A percentile compares a stretch with the other conserved stretches of the same genome.
phyloP scores from a whole-genome alignment of 2,329 filamentous ascomycete species.

The Boeremia lycopersici region DNA sequence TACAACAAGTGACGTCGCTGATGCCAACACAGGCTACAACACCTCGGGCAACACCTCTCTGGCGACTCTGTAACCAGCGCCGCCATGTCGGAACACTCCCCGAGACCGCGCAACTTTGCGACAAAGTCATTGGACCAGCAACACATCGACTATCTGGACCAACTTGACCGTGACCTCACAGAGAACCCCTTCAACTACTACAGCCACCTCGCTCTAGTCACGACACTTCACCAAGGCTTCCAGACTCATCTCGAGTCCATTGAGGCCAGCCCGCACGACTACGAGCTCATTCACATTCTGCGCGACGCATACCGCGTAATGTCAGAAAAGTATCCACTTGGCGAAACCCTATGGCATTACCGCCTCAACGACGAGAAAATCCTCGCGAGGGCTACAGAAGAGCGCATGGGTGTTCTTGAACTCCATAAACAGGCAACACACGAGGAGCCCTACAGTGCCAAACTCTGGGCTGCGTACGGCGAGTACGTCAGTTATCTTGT shows the following conservation, averaged over 20 bases:
- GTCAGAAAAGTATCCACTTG: slow-evolving; percentile 69
- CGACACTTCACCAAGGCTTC: slow-evolving; percentile 56
- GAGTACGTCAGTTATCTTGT: slow-evolving; percentile 78
- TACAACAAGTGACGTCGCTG: neutral
- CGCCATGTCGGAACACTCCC: slow-evolving; percentile 54
- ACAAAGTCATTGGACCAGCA: slow-evolving; percentile 51
- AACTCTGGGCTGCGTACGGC: slow-evolving; percentile 78
- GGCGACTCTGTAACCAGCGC: slow-evolving; percentile 53
- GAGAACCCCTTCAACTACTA: slow-evolving; percentile 58
- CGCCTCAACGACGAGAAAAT: slow-evolving; percentile 75
- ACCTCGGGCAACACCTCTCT: slow-evolving; percentile 48
- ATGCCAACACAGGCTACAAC: slow-evolving; percentile 28
- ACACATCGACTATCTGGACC: slow-evolving; percentile 52
- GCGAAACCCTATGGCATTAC: slow-evolving; percentile 78
- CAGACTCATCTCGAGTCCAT: slow-evolving; percentile 46
- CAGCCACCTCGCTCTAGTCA: slow-evolving; percentile 55
- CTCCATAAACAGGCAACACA: slow-evolving; percentile 71
- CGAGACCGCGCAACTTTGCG: slow-evolving; percentile 51
- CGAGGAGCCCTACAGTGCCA: slow-evolving; percentile 75
- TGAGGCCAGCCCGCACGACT: slow-evolving; percentile 47
- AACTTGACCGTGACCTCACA: slow-evolving; percentile 50
- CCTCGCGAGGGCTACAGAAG: slow-evolving; percentile 66
- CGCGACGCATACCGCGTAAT: slow-evolving; percentile 62
- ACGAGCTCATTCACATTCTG: slow-evolving; percentile 53
- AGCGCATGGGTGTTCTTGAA: slow-evolving; percentile 73